Base-by-base conservation (phyloP, 1,139 yeast species). In the Sugiyamaella xylanicola region DNA sequence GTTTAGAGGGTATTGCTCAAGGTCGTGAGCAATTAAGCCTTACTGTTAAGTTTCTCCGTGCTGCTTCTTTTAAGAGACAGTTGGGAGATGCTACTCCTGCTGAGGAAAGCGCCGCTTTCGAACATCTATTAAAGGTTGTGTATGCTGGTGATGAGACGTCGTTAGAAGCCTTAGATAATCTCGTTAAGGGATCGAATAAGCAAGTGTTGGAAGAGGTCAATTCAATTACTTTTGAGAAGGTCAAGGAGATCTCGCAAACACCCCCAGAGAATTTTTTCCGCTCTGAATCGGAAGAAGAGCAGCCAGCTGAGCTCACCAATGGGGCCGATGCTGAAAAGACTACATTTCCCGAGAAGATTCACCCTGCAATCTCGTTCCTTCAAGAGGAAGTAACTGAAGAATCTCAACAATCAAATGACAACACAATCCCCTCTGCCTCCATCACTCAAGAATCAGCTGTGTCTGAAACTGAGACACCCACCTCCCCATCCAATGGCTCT, bases 61-160 rank as follows among this genome's bases (percentile, higher is more conserved):
- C 69, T 17, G 74, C 73, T 3, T 68, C 74, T 25, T 60, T 68
- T 61, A 68, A 68, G 62, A 65, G 73, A 3, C 66, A 65, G 47
- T 55, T 63, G 20, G 64, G 62, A 11, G 61, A 61, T 25, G 64
- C 64, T 41, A 55, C 60, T 5, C 57, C 67, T 41, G 61, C 52
- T 25, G 65, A 65, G 27, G 66, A 65, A 42, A 56, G 60, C 19
- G 61, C 60, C n/a, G 74, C 72, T 3, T 62, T 71, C 35, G 75
- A 72, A 57, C 59, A 59, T 37, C 58, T 73, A 51, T 61, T 73
- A 52, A 65, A 64, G 41, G 52, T 59, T 47, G 64, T 73, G 17
- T 73, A 73, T 54, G 56, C 56, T 9, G 76, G 74, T 11, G 72
- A 71, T 43, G 72, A 69, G 9, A 54, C 63, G 0, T 65, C 75